These are phyloP conservation scores for Phoma sp. DNA, from an alignment of 2,329 filamentous ascomycete species.

Conservation along the genomic window DNA sequence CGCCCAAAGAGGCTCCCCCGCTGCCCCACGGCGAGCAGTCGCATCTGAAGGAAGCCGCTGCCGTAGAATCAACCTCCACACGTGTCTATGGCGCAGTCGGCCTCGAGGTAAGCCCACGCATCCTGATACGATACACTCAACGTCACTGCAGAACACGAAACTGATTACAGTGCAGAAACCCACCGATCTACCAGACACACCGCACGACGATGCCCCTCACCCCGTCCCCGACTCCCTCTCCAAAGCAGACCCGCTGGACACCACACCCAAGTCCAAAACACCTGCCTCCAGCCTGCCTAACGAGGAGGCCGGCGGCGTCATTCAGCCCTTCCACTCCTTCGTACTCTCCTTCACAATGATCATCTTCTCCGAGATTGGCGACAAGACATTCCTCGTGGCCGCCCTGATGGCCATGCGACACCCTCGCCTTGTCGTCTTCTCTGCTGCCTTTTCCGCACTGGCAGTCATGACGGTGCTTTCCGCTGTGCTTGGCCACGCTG, in stretches of 20 bases:
- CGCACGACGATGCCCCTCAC: constrained; percentile 71
- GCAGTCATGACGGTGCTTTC: constrained; percentile 95
- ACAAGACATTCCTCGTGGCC: constrained; percentile 98
- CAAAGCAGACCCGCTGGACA: constrained; percentile 64
- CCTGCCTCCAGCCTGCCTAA: constrained; percentile 41
- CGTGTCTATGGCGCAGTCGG: constrained; percentile 45
- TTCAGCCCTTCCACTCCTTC: constrained; percentile 85
- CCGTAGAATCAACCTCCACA: constrained; percentile 18
- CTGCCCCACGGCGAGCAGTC: constrained; percentile 81
- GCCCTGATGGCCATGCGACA: constrained; percentile 99
- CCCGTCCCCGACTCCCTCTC: constrained; percentile 69
- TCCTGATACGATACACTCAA: neutral
- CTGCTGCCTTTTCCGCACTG: constrained; percentile 89
- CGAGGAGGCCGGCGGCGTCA: constrained; percentile 65
- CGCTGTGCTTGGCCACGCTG: constrained; percentile 87
- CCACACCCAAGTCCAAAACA: constrained; percentile 33
- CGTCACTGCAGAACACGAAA: neutral
- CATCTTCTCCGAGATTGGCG: constrained; percentile 91
- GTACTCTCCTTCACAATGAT: constrained; percentile 96
- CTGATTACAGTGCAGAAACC: constrained; percentile 68
- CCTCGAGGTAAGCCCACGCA: constrained; percentile 40
- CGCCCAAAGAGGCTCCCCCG: constrained; percentile 84
- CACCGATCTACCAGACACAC: constrained; percentile 76
- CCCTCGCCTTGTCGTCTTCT: constrained; percentile 89
- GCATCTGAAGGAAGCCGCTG: constrained; percentile 50